Evolutionary conservation across 495 filamentous ascomycete species (phyloP), one percentile per base, ranked within the genome.

Genomic region (Penicillium crystallinum): DNA sequence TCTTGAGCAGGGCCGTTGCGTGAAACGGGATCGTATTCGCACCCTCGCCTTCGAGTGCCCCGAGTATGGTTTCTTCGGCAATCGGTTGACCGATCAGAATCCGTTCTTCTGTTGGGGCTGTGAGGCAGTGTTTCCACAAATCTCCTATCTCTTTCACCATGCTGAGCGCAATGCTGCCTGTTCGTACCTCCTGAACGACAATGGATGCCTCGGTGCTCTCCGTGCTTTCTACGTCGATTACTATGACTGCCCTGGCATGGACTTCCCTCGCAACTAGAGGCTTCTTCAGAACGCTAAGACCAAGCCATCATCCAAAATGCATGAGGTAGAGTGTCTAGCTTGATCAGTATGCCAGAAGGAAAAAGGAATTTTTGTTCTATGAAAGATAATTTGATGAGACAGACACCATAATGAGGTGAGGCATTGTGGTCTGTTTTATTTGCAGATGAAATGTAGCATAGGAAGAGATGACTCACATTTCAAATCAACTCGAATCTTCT

Each of bases 41-140:
- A 22, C 38, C 2, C 39, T 52, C n/a, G 49, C 40, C 15, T 45
- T 52, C 3, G 49, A 45, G 30, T 11, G 15, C 21, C 41, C 49
- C 1, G 31, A 52, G 3, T 36, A 45, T n/a, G 49, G 33, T 4
- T 36, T 27, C 10, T 52, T 27, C 4, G 49, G 37, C 1, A 41
- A 42, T 27, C n/a, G 7, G 4, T 30, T 38, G 15, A 45, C n/a
- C 1, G 33, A 43, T 17, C 3, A 5, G 1, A 19, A 45, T 6
- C 21, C 39, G 0, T 52, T 52, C 31, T 52, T 43, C 30, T 52
- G 49, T 11, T 36, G 18, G n/a, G 2, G n/a, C 2, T 52, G 49
- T 12, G 2, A 15, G 0, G 10, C 21, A 3, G 6, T 37, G 1
- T 52, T 45, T 1, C 29, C 21, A 0, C 33, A 43, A 3, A 27